Base-by-base conservation (phyloP, 2,329 filamentous ascomycete genomes). In the Alternaria solani region DNA sequence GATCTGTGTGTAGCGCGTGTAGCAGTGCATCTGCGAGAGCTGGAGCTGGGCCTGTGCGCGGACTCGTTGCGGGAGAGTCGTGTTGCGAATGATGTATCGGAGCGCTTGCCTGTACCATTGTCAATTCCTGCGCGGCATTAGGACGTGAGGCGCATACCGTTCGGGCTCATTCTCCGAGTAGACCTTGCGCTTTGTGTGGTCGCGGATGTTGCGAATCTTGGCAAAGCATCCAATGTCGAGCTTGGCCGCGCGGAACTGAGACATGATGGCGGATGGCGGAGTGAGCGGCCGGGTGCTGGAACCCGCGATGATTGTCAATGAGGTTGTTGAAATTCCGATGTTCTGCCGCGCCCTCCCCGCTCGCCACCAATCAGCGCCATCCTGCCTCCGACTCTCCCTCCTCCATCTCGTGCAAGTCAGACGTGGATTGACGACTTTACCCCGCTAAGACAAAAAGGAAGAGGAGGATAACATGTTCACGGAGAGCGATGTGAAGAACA, bases 141-240 rank as follows among this genome's bases (percentile, higher is more conserved):
- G 56, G 36, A n/a, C 26, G 25, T 52, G 61, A 39, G 26, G 54
- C 44, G 67, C 77, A 65, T 84, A 96, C 94, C 94, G 90, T 82
- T 97, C 91, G 5, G 93, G 88, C 83, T 99, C 95, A 76, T 90
- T 84, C 77, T 93, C 85, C 76, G 91, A 91, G 75, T 94, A 97
- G 60, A 93, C 92, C 83, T 96, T 94, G 74, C 95, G 91, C 87
- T 98, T 99, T 56, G 93, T 94, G 83, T 98, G 93, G 81, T 99
- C 95, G 73, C 95, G 92, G 77, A 99, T 91, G 68, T 92, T 87
- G 69, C 90, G 90, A 78, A 90, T 88, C 76, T 97, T 97, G 82
- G 96, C 81, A 76, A 91, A 97, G 78, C 92, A 92, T 78, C 91
- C 89, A 69, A 98, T 83, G 72, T 98, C 93, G 70, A 97, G 89